These are phyloP conservation scores for Phytophthora quininea DNA, from an alignment of 352 stramenopile species.

Conservation along the genomic window DNA sequence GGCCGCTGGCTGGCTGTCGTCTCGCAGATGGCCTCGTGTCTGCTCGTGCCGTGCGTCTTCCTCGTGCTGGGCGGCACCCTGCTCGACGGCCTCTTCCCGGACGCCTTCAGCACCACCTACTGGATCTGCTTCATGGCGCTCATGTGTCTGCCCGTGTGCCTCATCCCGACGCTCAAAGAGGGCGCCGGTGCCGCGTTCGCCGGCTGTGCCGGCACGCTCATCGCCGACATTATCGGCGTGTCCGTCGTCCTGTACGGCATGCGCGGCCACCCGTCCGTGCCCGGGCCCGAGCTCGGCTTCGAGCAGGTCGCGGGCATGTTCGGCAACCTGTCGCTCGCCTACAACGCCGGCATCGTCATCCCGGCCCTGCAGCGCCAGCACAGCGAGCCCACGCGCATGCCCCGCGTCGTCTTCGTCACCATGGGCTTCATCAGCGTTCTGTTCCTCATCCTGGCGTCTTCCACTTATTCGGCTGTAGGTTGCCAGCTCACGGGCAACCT, in stretches of 20 bases:
- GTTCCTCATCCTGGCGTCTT: constrained; percentile 41
- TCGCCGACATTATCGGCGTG: constrained; percentile 37
- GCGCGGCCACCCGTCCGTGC: constrained; percentile 22
- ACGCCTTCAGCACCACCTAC: constrained; percentile 28
- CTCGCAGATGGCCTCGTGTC: constrained; percentile 41
- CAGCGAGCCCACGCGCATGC: constrained; percentile 28
- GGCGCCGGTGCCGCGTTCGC: constrained; percentile 38
- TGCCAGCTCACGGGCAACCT: constrained; percentile 64
- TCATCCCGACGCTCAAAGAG: constrained; percentile 37
- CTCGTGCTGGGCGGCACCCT: constrained; percentile 28
- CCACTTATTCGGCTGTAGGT: constrained; percentile 47
- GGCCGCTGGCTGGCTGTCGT: constrained; percentile 47
- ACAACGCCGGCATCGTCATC: constrained; percentile 25
- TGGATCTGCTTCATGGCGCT: constrained; percentile 52
- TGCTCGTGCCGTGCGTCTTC: constrained; percentile 34
- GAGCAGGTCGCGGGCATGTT: constrained; percentile 41
- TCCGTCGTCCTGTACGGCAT: constrained; percentile 30
- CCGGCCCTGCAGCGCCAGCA: constrained; percentile 25
- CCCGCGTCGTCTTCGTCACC: constrained; percentile 37
- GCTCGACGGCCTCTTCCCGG: constrained; percentile 27
- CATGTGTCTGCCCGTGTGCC: constrained; percentile 40
- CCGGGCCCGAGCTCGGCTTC: constrained; percentile 34
- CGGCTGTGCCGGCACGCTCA: constrained; percentile 36
- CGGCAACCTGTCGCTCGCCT: constrained; percentile 30
- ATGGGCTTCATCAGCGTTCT: constrained; percentile 40